Evolutionary conservation across 2,329 filamentous ascomycete genomes (phyloP).

Genomic region (Fusarium sp.): DNA sequence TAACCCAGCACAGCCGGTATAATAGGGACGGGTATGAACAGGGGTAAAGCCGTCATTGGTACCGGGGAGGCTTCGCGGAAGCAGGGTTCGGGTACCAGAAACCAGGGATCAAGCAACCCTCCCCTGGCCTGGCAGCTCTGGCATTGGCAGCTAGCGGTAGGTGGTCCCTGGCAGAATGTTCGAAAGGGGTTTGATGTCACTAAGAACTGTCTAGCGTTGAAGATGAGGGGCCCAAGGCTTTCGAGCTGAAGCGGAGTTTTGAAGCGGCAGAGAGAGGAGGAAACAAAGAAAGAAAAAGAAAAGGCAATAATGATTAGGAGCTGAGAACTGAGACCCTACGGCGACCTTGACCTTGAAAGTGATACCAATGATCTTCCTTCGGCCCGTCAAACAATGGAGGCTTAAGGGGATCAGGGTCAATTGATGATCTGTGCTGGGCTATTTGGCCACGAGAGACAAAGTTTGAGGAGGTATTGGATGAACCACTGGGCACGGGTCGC

Average conservation of each 20-base stretch:
- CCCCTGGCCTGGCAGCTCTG: slow-evolving; percentile 33
- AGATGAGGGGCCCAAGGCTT: slow-evolving; percentile 21
- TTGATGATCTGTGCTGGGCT: slow-evolving; percentile 15
- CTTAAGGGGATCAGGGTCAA: not conserved
- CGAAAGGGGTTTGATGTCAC: slow-evolving; percentile 39
- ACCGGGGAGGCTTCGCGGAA: slow-evolving; percentile 32
- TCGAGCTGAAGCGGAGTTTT: slow-evolving; percentile 12
- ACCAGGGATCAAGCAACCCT: slow-evolving; percentile 22
- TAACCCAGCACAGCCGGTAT: slow-evolving; percentile 34
- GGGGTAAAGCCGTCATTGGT: slow-evolving; percentile 28
- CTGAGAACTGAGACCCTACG: not conserved
- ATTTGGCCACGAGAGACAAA: slow-evolving; percentile 10
- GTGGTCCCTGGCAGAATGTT: slow-evolving; percentile 28
- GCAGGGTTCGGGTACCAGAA: slow-evolving; percentile 28
- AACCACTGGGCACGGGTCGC: slow-evolving; percentile 26
- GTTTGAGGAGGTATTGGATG: slow-evolving; percentile 4
- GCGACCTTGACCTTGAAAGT: not conserved
- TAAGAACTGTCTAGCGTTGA: slow-evolving; percentile 34
- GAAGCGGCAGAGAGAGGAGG: slow-evolving; percentile 12
- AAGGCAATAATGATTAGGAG: not conserved
- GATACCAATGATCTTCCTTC: slow-evolving; percentile 17
- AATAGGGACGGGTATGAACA: slow-evolving; percentile 33
- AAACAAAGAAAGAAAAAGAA: not conserved
- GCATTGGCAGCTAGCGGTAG: slow-evolving; percentile 29
- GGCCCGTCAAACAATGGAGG: slow-evolving; percentile 7